Evolutionary conservation across 1,284 basidiomycete genomes (phyloP), one percentile per base, ranked within the genome.

Genomic region (Ceratobasidium sp.): DNA sequence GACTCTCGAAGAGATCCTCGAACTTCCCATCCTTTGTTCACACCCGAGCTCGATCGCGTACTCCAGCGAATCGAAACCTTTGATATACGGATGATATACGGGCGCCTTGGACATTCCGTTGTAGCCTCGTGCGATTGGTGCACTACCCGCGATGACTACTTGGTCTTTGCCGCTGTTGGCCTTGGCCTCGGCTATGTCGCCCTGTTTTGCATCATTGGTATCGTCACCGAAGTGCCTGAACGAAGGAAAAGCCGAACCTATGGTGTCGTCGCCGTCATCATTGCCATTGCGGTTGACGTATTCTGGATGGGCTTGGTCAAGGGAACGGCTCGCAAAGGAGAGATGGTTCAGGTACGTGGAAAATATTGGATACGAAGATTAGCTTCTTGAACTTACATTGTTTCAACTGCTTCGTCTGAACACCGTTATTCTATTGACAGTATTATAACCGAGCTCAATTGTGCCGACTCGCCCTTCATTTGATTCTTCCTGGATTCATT

Each of bases 1-100:
- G 42, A 65, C 32, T 5, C 32, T 13, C 62, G 60, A 22, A 55
- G 47, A 38, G 54, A 56, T 20, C 38, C 43, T 15, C 35, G 38
- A 12, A 68, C 65, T 32, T 68, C 65, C 2, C 65, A 68, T n/a
- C 65, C 65, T n/a, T 27, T 68, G n/a, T 56, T 68, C 43, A 56
- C 65, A 4, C 53, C 65, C 25, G 29, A 55, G 13, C 65, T 68
- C 20, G 65, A 68, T 25, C 65, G 65, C 7, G 43, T 47, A 0
- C 34, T 68, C 31, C 65, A 68, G 20, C 52, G 65, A 3, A 68
- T 68, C 54, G 65, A 68, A 6, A 68, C 65, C 7, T 68, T 68
- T 29, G 65, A 56, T 20, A 38, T 68, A n/a, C 40, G 65, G 29
- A 20, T 68, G 3, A 43, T 56, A 4, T 68, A 68, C 20, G 54